Base-by-base conservation (phyloP, 768 basidiomycete species). In the Russula brevipes region DNA sequence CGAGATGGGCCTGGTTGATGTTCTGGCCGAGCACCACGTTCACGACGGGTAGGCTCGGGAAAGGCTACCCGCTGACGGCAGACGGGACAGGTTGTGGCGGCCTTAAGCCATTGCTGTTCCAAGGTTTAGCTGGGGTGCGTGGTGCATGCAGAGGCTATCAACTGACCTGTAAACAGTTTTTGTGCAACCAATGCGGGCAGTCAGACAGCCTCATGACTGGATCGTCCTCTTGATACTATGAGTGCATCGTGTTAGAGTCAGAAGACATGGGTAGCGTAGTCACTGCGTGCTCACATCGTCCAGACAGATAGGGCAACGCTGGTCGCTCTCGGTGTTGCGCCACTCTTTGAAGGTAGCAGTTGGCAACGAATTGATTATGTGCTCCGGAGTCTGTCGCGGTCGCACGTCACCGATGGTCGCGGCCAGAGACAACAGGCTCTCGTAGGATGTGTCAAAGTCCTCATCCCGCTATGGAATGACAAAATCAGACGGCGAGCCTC, bases 121-220 rank as follows among this genome's bases (percentile, higher is more conserved):
- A 57, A 60, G 52, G 31, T 54, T 24, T 44, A 64, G 66, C 38
- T 41, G 12, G 61, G 61, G 60, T 51, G 42, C 31, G 30, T 54
- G 30, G 31, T 9, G 19, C 17, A 14, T 11, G 56, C 9, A 36
- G 45, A 63, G 57, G 35, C 31, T 5, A 53, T 45, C 9, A 35
- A 73, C 81, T n/a, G 57, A 89, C 89, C 77, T 87, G 79, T 33
- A 93, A 72, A 76, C 91, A 93, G 19, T 77, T 79, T 69, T 85
- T 83, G 72, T 93, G 91, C 66, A 91, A 73, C 89, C 89, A 93
- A 73, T 93, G 91, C 1, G 83, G 74, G 66, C 91, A 93, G 57
- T 85, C 84, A 31, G 80, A 75, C 6, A 91, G 79, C 66, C 85
- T 89, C 59, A 86, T 78, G 9, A 91, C 80, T 3, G 76, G 68